Percentiles rank a stretch among this genome's conserved stretches.
phyloP scores from a whole-genome alignment of 1,284 basidiomycete species.

The Melampsora occidentalis region DNA sequence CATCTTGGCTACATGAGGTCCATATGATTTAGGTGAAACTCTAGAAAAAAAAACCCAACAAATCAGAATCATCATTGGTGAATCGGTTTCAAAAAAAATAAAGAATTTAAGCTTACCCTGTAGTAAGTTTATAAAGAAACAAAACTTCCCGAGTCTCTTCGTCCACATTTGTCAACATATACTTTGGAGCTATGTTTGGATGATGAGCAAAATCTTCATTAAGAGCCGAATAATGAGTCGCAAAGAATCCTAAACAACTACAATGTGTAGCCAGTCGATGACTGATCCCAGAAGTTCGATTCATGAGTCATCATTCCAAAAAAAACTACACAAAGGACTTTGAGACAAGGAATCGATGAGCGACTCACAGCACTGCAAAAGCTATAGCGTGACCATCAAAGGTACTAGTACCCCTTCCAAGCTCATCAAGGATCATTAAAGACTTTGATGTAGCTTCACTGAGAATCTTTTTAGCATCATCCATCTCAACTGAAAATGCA shows the following conservation, averaged over 20 bases:
- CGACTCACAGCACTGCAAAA: conserved; percentile 38
- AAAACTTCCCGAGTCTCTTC: conserved; percentile 82
- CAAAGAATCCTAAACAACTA: conserved; percentile 66
- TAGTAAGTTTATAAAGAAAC: conserved; percentile 88
- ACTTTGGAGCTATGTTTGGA: conserved; percentile 86
- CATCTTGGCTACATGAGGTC: conserved; percentile 49
- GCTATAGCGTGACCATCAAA: conserved; percentile 25
- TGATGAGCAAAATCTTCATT: conserved; percentile 85
- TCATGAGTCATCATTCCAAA: conserved; percentile 77
- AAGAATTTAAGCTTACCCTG: conserved; percentile 68
- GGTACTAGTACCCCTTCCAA: conserved; percentile 57
- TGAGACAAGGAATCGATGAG: background rate
- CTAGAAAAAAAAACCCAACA: conserved; percentile 33
- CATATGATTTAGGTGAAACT: conserved; percentile 50
- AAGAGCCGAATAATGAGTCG: conserved; percentile 78
- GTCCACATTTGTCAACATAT: conserved; percentile 89
- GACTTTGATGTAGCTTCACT: conserved; percentile 79
- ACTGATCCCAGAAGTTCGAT: conserved; percentile 71
- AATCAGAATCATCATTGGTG: background rate
- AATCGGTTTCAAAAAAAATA: background rate
- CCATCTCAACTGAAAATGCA: conserved; percentile 93
- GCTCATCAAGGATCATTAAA: conserved; percentile 82
- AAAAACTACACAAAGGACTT: conserved; percentile 44
- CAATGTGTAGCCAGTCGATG: conserved; percentile 89
- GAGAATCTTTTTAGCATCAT: conserved; percentile 61